phyloP scores from a whole-genome alignment of 2,329 filamentous ascomycete species.

The Paramyrothecium roridum region DNA sequence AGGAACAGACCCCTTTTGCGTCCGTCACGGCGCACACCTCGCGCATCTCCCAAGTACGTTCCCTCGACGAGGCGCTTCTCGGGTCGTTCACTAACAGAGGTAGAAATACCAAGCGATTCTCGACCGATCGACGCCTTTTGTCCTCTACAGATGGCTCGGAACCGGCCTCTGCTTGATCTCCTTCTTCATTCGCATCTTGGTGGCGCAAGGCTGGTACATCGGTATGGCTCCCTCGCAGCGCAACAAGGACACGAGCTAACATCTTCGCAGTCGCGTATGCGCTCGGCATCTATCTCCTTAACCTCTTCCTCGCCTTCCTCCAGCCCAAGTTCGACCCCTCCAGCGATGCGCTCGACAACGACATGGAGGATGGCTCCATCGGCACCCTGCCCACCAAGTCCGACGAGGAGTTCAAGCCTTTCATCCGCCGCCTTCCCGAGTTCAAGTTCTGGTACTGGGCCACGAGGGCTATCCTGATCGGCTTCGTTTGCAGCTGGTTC shows the following conservation, averaged over 20 bases:
- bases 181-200: conserved; percentile 86
- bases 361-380: conserved; percentile 88
- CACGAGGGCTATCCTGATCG: conserved; percentile 79
- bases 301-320: conserved; percentile 97
- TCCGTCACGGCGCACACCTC: conserved; percentile 84
- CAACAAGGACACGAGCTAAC: background rate
- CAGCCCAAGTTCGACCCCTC: conserved; percentile 98
- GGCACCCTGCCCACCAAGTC: conserved; percentile 86
- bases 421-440: conserved; percentile 92
- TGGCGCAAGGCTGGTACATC: conserved; percentile 98
- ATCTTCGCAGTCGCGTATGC: conserved; percentile 78
- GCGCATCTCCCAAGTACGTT: conserved; percentile 64
- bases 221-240: conserved; percentile 48
- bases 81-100: conserved; percentile 15
- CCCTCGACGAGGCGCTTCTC: background rate
- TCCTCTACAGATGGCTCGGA: conserved; percentile 84
- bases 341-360: conserved; percentile 84
- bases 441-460: conserved; percentile 99
- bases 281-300: conserved; percentile 96
- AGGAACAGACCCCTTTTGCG: conserved; percentile 89
- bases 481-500: conserved; percentile 89
- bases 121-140: conserved; percentile 88
- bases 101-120: conserved; percentile 93
- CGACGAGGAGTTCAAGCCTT: conserved; percentile 96
- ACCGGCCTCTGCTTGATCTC: conserved; percentile 72